Evolutionary conservation across 2,329 filamentous ascomycete species (phyloP).

Genomic region (Aspergillus sp.): DNA sequence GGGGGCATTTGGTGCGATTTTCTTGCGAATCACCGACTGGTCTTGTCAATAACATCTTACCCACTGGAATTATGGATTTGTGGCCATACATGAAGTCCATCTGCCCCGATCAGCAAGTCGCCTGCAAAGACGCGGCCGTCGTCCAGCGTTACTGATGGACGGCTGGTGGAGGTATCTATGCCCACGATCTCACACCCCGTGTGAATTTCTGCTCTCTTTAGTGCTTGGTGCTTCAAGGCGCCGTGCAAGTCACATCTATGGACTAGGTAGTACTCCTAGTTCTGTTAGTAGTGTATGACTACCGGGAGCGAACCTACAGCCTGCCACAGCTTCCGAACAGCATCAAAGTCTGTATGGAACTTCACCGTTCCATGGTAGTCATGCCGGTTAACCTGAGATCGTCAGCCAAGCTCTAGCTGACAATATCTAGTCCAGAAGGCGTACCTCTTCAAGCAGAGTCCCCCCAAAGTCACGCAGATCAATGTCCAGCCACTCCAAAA

Average conservation of each 20-base stretch:
- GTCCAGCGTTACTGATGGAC: conserved; percentile 20
- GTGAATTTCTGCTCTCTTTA: conserved; percentile 22
- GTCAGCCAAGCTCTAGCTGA: neutral
- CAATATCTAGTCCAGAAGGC: neutral
- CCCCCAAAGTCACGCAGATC: conserved; percentile 24
- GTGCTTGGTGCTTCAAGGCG: conserved; percentile 34
- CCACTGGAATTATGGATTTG: too few species aligned
- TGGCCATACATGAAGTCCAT: conserved; percentile 24
- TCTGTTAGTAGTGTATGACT: neutral
- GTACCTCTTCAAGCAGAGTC: conserved; percentile 24
- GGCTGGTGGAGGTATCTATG: conserved; percentile 14
- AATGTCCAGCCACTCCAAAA: conserved; percentile 26
- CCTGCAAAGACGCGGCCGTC: conserved; percentile 21
- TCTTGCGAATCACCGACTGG: conserved; percentile 24
- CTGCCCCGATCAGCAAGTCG: conserved; percentile 27
- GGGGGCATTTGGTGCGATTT: conserved; percentile 19
- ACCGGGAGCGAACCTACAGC: conserved; percentile 14
- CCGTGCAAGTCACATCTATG: conserved; percentile 47
- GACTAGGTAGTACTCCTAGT: conserved; percentile 32
- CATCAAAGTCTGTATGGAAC: conserved; percentile 18
- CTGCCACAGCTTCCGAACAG: conserved; percentile 22
- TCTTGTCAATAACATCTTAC: neutral
- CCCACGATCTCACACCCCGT: conserved; percentile 22
- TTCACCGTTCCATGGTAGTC: conserved; percentile 16
- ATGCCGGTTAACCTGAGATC: conserved; percentile 21